Base-by-base conservation (phyloP, 139 green algal species). In the Tetratostichococcus sp. region DNA sequence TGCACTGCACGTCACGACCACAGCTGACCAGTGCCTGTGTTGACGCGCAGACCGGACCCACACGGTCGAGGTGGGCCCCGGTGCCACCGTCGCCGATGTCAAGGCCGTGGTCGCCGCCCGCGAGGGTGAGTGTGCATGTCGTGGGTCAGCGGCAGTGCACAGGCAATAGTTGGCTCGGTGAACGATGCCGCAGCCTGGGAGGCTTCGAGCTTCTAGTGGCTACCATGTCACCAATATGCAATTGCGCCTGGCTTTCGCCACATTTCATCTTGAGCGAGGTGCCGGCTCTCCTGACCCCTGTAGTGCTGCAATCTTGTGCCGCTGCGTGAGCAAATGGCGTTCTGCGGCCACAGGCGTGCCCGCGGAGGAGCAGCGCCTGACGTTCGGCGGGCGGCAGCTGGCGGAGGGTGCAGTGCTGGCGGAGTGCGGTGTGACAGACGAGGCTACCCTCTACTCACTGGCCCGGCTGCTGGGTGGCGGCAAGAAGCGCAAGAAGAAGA, bases 401-500 rank as follows among this genome's bases (percentile, higher is more conserved):
- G 87, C 88, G 79, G 86, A 77, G 5, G 59, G 65, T 26, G 71
- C 79, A n/a, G 69, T 84, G 65, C 86, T 97, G 84, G 76, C 76
- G 34, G 65, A 84, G 42, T 87, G 78, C 71, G 94, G 94, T 65
- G 91, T 97, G 11, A 78, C 87, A 58, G 93, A 97, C 62, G 91
- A 94, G 70, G 85, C 80, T 65, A 93, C 90, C 25, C 83, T 97
- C 62, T 89, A 97, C 79, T 75, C 91, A 28, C 83, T 96, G 76
- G 79, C 95, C 39, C 84, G 94, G 67, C 88, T 99, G 81, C 85
- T 96, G 67, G 94, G 95, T 88, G 95, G 95, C 84, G 95, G 83
- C 77, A 99, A 99, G 94, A 99, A 99, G 93, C 85, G 95, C 79
- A 99, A 99, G 90, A 99, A 99, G 91, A 99, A 99, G 94, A 95